Conservation (phyloP, 495 filamentous ascomycete species). For the Trichodelitschia bisporula region DNA sequence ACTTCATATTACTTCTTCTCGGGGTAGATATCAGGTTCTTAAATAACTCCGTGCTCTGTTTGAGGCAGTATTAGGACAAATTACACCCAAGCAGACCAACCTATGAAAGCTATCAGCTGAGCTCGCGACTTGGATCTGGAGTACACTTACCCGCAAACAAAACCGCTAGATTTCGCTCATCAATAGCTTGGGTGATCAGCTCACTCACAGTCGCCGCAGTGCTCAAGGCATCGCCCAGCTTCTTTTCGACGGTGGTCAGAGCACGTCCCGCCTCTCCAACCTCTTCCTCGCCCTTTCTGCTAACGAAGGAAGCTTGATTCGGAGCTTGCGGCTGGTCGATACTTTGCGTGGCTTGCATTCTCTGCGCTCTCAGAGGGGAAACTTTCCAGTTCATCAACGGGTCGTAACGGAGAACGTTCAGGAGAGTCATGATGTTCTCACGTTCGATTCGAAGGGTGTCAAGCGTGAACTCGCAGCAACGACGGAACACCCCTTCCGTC, state of each 20-base stretch:
- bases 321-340: conserved; percentile 11
- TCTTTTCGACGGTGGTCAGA: conserved; percentile 78
- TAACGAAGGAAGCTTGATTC: too few species aligned
- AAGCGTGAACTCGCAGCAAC: conserved; percentile 93
- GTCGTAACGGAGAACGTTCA: conserved; percentile 89
- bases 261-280: conserved; percentile 82
- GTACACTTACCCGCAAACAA: conserved; percentile 52
- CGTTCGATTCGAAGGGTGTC: conserved; percentile 80
- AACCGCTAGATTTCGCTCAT: conserved; percentile 78
- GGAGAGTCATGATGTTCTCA: conserved; percentile 88
- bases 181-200: conserved; percentile 81
- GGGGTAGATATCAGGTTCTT: too few species aligned
- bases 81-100: too few species aligned
- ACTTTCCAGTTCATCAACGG: conserved; percentile 90
- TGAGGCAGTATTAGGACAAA: too few species aligned
- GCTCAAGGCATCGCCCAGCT: conserved; percentile 77
- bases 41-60: too few species aligned
- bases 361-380: conserved; percentile 62
- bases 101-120: too few species aligned
- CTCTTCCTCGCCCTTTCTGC: conserved; percentile 29
- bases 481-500: conserved; percentile 84
- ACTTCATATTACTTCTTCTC: too few species aligned
- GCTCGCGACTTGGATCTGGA: too few species aligned
- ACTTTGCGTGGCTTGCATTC: conserved; percentile 39
- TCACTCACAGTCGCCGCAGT: conserved; percentile 91